Evolutionary conservation across 805 yeast species (phyloP), one percentile per base, ranked within the genome.

Genomic region (Barnettozyma salicaria): DNA sequence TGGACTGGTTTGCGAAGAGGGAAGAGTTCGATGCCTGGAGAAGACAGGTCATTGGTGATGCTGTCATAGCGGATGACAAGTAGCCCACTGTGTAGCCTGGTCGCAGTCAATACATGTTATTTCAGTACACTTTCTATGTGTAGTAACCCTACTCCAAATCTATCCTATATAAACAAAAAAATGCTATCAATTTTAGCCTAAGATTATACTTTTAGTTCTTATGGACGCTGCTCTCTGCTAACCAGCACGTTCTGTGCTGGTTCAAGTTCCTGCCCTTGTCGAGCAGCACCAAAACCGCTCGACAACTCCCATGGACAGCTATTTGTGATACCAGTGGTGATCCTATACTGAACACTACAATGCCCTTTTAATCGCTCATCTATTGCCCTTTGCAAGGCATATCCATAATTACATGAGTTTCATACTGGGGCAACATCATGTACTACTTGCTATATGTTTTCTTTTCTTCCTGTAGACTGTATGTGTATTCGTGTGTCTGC

Each of bases 291-390:
- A n/a, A n/a, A n/a, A n/a, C n/a, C n/a, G n/a, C n/a, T n/a, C n/a
- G n/a, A n/a, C n/a, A n/a, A n/a, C n/a, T n/a, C n/a, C n/a, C n/a
- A 29, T 20, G 27, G 26, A 27, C 40, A 21, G 22, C 14, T 24
- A 37, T 38, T 34, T 38, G 35, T 19, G 26, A 22, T 38, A 19
- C 16, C 33, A 34, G 37, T 26, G 19, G 31, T 12, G 30, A 26
- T 34, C 34, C 41, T 20, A 38, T 6, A 38, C 11, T 20, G 22
- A 34, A n/a, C n/a, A n/a, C n/a, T n/a, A n/a, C n/a, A 23, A 16
- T 5, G 17, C 41, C 41, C 41, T 39, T 34, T 34, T 39, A 39
- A 39, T 39, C 42, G 39, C 42, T 39, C 42, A 39, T 39, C 42
- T 39, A 39, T 39, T 39, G 21, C 11, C 26, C 24, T 28, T 32